These are phyloP conservation scores for Pyricularia pennisetigena DNA, from an alignment of 2,329 filamentous ascomycete species.

Conservation along the genomic window DNA sequence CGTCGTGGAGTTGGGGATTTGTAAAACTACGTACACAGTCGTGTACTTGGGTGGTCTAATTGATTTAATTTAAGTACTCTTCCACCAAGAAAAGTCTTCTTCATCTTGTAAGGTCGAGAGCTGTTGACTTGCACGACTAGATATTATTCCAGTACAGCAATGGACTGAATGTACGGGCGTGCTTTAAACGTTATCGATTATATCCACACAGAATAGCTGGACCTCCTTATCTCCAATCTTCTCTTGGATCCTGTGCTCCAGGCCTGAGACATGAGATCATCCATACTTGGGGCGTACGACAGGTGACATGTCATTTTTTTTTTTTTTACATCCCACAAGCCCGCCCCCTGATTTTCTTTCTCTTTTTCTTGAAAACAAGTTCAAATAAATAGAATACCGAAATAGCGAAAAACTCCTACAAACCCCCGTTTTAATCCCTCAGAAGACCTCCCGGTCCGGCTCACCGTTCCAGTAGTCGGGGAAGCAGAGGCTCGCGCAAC, in stretches of 20 bases:
- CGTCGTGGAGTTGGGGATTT: not conserved
- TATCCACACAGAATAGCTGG: not conserved
- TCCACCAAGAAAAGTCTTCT: not conserved
- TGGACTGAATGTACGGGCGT: not conserved
- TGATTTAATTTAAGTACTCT: not conserved
- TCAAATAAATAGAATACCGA: not conserved
- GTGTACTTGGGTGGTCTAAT: not conserved
- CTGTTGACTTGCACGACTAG: not conserved
- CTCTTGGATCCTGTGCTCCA: not conserved
- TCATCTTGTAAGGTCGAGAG: not conserved
- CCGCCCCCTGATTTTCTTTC: not conserved
- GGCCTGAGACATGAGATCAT: not conserved
- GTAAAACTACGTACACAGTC: not conserved
- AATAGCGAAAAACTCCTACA: not conserved
- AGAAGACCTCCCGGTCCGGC: not conserved
- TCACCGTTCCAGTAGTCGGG: not conserved
- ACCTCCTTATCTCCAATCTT: not conserved
- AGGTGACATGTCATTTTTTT: not conserved
- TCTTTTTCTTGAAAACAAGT: too few species aligned
- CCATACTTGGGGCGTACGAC: not conserved
- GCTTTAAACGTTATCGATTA: not conserved
- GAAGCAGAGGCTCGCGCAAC: not conserved
- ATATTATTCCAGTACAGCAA: not conserved
- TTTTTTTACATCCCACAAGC: not conserved
- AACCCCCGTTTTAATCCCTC: not conserved